A percentile compares a stretch with the other conserved stretches of the same genome.
These are phyloP conservation scores for Penicillium roqueforti DNA, from an alignment of 495 filamentous ascomycete genomes.

Conservation along the genomic window DNA sequence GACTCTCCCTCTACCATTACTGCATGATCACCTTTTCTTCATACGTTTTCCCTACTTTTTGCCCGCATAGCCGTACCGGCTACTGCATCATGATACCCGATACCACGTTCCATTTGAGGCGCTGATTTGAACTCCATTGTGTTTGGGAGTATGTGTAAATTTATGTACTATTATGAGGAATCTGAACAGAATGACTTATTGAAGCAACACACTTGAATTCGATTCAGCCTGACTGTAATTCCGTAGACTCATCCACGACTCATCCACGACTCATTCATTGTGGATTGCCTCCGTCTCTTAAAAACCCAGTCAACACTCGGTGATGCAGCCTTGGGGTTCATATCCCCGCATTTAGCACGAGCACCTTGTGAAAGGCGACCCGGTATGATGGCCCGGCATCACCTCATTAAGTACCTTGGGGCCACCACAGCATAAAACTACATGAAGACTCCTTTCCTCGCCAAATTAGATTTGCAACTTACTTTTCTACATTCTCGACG, in stretches of 20 bases:
- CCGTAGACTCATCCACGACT: not conserved
- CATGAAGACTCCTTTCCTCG: not conserved
- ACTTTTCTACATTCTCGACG: not conserved
- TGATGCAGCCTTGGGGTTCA: not conserved
- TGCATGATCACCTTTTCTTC: conserved; percentile 6
- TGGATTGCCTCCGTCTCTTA: not conserved
- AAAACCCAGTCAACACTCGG: not conserved
- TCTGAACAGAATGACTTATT: not conserved
- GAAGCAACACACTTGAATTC: not conserved
- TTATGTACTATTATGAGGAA: conserved; percentile 7
- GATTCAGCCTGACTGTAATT: not conserved
- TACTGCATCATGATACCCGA: conserved; percentile 26
- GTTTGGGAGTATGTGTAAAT: not conserved
- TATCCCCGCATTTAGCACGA: not conserved
- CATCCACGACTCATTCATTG: too few relatives aligned
- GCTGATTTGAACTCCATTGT: conserved; percentile 4
- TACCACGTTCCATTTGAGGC: conserved; percentile 16
- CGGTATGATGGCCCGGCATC: not conserved
- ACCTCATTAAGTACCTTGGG: conserved; percentile 9
- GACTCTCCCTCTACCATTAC: conserved; percentile 5
- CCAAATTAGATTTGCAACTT: not conserved
- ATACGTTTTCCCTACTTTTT: conserved; percentile 6
- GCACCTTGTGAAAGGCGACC: conserved; percentile 3
- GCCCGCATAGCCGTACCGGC: conserved; percentile 6
- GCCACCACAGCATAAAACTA: not conserved